Base-by-base conservation (phyloP, 495 filamentous ascomycete species). In the Saxophila tyrrhenica region DNA sequence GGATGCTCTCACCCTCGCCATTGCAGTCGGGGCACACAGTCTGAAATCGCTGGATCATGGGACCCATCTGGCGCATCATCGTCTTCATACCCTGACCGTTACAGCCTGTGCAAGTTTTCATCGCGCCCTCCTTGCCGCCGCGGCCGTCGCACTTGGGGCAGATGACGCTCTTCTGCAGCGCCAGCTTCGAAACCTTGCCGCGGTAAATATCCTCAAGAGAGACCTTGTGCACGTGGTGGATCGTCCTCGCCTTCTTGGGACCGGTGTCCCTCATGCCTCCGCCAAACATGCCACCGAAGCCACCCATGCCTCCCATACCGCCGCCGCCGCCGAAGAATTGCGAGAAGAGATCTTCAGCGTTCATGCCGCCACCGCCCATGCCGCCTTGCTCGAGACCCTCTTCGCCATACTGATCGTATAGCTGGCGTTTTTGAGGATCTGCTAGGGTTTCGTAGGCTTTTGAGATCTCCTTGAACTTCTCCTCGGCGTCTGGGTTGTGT, bases 51-150 rank as follows among this genome's bases (percentile, higher is more conserved):
- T 97, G 94, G 65, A 97, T 97, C 92, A 99, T 99, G 50, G 92
- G 92, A 49, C 94, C 92, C 90, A 97, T 97, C 76, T 97, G 94
- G 63, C 92, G 86, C 92, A 97, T 96, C 91, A 99, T 97, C 20
- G 86, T 95, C 83, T 97, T 97, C 87, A 95, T 94, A 71, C 92
- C 94, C 57, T 82, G 78, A 62, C 92, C 92, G 56, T 94, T 87
- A 70, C 92, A 99, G 57, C 85, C 84, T 25, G 80, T 65, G 74
- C 92, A 99, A 59, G 84, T 85, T 73, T 86, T 88, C 62, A 97
- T 91, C 16, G 94, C 86, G 55, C 92, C 92, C 53, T 99, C 92
- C 74, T 97, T 97, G 39, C 94, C 94, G 66, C 92, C 92, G 59
- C 91, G 87, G 44, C 92, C 92, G 51, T 94, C 88, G 70, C 92